Evolutionary conservation across 768 basidiomycete genomes (phyloP), one percentile per base, ranked within the genome.

Genomic region (Tephrocybe rancida): DNA sequence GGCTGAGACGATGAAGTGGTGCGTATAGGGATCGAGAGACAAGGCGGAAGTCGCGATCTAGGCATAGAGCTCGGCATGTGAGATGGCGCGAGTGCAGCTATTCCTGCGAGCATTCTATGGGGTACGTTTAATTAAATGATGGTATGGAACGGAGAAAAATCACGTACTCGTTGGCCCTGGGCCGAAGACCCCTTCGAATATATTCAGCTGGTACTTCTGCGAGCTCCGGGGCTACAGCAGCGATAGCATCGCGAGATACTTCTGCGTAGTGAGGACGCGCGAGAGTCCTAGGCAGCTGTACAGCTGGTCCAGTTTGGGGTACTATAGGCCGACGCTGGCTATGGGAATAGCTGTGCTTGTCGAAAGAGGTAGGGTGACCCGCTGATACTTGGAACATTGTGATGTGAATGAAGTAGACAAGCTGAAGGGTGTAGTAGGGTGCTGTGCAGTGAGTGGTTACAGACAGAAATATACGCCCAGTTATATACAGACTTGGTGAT

Each of bases 281-380:
- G 45, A 92, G 84, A 35, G 75, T 82, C 50, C 88, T 81, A n/a
- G 88, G 90, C 21, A 92, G 82, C 60, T 89, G 85, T 10, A 90
- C 76, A 59, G 60, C 65, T 3, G 72, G 64, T 11, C 61, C 55
- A 32, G 45, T 52, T 16, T 61, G 22, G 3, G 67, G 51, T 2
- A 64, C 52, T 21, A 61, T 45, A 18, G 66, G 44, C 26, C 66
- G 56, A n/a, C 65, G 50, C 35, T 67, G 70, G 26, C 68, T 70
- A 48, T 71, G 71, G 25, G 62, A 59, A 59, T 75, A 75, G 44
- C 60, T 57, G 63, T 72, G 75, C 55, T 66, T 67, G 55, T 65
- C 59, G 61, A 78, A 79, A 44, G 74, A 57, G 32, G 74, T 55
- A 26, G 74, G 71, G 48, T 79, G 76, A 26, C n/a, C n/a, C n/a